Evolutionary conservation across 768 basidiomycete species (phyloP).

Genomic region (Pleurotus citrinopileatus): DNA sequence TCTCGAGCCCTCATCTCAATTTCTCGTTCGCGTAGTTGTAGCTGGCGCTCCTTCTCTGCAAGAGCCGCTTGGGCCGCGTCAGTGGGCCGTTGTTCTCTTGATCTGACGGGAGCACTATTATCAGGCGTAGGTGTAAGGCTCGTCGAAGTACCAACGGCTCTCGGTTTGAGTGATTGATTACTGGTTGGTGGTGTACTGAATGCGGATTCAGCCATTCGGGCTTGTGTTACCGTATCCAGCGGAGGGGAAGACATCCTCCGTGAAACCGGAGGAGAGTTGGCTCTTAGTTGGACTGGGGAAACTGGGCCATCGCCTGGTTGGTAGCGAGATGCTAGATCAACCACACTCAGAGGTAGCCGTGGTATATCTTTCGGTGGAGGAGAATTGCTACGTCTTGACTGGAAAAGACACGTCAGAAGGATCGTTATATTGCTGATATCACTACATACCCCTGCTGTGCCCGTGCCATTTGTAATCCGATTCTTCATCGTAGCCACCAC

Average conservation of each 20-base stretch:
- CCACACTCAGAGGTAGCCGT: conserved; percentile 60
- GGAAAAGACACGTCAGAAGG: conserved; percentile 9
- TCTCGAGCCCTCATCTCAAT: conserved; percentile 51
- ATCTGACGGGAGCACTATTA: conserved; percentile 26
- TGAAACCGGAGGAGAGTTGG: conserved; percentile 31
- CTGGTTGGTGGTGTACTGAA: too few relatives aligned
- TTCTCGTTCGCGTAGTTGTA: conserved; percentile 53
- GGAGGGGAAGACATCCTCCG: conserved; percentile 19
- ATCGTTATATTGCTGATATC: conserved; percentile 3
- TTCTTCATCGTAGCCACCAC: conserved; percentile 70
- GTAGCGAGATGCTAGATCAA: conserved; percentile 62
- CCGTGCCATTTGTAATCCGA: conserved; percentile 45
- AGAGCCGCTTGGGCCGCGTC: conserved; percentile 52
- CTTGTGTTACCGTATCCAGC: conserved; percentile 18
- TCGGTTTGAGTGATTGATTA: too few relatives aligned
- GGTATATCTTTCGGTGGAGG: conserved; percentile 62
- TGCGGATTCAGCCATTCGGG: conserved; percentile 20
- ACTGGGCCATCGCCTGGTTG: conserved; percentile 40
- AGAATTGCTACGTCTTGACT: conserved; percentile 47
- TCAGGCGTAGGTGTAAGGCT: conserved; percentile 12
- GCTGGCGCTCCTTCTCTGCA: conserved; percentile 51
- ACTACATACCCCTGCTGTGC: conserved; percentile 35
- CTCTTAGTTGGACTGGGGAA: conserved; percentile 33
- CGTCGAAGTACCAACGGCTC: too few relatives aligned
- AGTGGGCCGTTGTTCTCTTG: conserved; percentile 40